Percentiles rank a stretch among this genome's conserved stretches.
phyloP scores from a whole-genome alignment of 257 asterid species.

The Ajuga chamaepitys region DNA sequence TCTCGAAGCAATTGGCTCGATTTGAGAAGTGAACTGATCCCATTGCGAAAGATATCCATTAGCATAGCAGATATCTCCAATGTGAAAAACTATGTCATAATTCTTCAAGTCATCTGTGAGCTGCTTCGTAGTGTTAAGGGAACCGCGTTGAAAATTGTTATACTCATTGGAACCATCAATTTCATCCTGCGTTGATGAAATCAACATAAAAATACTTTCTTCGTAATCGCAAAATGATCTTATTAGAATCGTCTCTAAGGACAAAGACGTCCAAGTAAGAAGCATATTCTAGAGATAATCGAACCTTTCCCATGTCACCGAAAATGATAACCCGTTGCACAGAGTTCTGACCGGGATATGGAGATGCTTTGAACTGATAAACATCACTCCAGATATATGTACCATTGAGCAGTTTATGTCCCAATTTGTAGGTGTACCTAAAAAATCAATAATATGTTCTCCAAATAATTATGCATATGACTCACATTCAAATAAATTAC shows the following conservation, averaged over 20 bases:
- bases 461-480: background rate
- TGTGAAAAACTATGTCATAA: conserved; percentile 81
- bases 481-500: background rate
- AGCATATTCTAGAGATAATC: background rate
- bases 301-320: conserved; percentile 99
- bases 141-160: conserved; percentile 64
- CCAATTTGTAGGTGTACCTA: conserved; percentile 89
- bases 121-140: conserved; percentile 83
- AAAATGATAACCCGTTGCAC: conserved; percentile 73
- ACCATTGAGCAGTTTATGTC: conserved; percentile 63
- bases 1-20: conserved; percentile 79
- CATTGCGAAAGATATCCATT: conserved; percentile 87
- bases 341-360: conserved; percentile 93
- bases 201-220: background rate
- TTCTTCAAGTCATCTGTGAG: conserved; percentile 62
- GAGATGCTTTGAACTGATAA: conserved; percentile 76
- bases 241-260: background rate
- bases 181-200: conserved; percentile 50
- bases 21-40: conserved; percentile 93
- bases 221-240: background rate
- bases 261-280: background rate
- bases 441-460: conserved; percentile 7
- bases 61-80: conserved; percentile 80
- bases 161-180: conserved; percentile 93
- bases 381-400: conserved; percentile 54